phyloP scores from a whole-genome alignment of 805 yeast species.

The Zygotorulaspora sp. region DNA sequence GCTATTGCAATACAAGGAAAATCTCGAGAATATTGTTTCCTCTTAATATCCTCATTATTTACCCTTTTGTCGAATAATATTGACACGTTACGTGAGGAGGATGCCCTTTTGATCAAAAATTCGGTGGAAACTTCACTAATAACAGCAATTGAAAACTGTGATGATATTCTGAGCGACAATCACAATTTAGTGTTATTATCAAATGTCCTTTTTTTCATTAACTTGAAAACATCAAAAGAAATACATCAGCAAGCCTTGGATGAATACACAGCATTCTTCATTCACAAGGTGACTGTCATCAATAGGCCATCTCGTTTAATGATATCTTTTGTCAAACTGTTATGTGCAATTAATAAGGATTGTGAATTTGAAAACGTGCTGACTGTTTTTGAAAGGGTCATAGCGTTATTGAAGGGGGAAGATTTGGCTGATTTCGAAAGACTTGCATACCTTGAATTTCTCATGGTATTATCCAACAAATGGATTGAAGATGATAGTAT shows the following conservation, averaged over 20 bases:
- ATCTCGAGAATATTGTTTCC: constrained; percentile 26
- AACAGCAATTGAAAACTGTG: constrained; percentile 6
- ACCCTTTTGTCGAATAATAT: constrained; percentile 28
- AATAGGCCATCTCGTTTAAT: constrained; percentile 34
- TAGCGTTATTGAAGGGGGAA: constrained; percentile 7
- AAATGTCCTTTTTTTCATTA: constrained; percentile 35
- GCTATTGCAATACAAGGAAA: constrained; percentile 10
- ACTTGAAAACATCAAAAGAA: constrained; percentile 29
- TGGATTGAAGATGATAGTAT: constrained; percentile 24
- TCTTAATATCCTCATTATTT: constrained; percentile 26
- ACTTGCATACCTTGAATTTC: constrained; percentile 28
- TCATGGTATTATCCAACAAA: constrained; percentile 29
- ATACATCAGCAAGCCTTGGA: constrained; percentile 45
- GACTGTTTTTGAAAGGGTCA: constrained; percentile 8
- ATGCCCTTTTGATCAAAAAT: constrained; percentile 17
- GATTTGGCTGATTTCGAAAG: constrained; percentile 20
- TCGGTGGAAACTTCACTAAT: constrained; percentile 22
- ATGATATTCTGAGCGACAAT: constrained; percentile 21
- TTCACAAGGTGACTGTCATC: constrained; percentile 21
- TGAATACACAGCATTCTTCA: constrained; percentile 38
- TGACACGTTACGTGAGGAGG: constrained; percentile 15
- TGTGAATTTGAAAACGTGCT: constrained; percentile 22
- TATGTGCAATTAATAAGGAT: constrained; percentile 50
- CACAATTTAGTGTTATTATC: constrained; percentile 28
- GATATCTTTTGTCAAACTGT: constrained; percentile 40